phyloP scores from a whole-genome alignment of 2,329 filamentous ascomycete genomes.

The Diaporthe nobilis region DNA sequence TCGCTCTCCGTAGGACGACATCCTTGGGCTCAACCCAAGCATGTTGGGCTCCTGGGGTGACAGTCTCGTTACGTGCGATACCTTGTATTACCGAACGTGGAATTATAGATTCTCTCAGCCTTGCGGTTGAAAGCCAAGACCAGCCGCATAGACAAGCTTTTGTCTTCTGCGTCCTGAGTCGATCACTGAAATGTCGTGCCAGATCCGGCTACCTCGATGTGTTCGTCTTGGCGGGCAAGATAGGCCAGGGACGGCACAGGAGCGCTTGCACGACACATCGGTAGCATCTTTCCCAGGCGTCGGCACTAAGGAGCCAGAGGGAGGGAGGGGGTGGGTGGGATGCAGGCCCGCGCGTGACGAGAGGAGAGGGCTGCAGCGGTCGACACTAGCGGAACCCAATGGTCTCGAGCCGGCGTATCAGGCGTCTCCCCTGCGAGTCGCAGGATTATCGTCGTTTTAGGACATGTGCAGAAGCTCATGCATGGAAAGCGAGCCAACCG shows the following conservation, averaged over 20 bases:
- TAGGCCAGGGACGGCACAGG: conserved; percentile 26
- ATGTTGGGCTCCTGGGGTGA: background rate
- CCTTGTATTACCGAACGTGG: conserved; percentile 13
- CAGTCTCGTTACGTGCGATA: background rate
- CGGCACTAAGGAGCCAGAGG: conserved; percentile 3
- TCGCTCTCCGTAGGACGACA: background rate
- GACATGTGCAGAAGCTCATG: conserved; percentile 30
- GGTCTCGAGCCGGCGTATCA: conserved; percentile 17
- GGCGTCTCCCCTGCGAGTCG: conserved; percentile 13
- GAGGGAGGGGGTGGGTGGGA: conserved; percentile 2
- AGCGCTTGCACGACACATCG: conserved; percentile 25
- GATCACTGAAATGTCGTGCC: conserved; percentile 31
- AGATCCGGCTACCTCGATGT: conserved; percentile 26
- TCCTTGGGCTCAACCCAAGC: too few relatives aligned
- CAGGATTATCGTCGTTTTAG: conserved; percentile 27
- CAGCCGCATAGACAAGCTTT: conserved; percentile 33
- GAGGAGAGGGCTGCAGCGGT: conserved; percentile 25
- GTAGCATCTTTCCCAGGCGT: conserved; percentile 21
- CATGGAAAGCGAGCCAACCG: conserved; percentile 36
- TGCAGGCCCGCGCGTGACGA: conserved; percentile 31
- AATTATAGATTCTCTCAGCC: conserved; percentile 20
- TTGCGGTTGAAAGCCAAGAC: conserved; percentile 34
- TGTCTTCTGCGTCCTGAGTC: conserved; percentile 24
- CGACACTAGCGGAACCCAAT: conserved; percentile 27
- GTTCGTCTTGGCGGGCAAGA: conserved; percentile 26